phyloP scores from a whole-genome alignment of 768 basidiomycete species.

The Kwoniella mangroviensis region DNA sequence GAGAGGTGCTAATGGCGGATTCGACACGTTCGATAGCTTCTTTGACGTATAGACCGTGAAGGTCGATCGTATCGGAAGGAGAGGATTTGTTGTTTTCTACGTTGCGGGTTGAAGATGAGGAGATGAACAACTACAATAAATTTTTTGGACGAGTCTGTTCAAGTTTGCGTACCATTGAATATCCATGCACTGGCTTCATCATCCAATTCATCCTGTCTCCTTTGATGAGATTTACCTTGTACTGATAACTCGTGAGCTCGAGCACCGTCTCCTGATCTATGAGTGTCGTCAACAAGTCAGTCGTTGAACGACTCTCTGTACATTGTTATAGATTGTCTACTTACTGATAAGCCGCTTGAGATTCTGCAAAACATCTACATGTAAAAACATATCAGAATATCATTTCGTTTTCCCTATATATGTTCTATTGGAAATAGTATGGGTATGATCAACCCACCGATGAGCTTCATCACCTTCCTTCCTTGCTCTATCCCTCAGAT shows the following conservation, averaged over 20 bases:
- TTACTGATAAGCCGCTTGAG: slow-evolving; percentile 72
- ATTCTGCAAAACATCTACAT: slow-evolving; percentile 59
- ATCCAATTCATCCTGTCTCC: slow-evolving; percentile 77
- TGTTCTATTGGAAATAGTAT: slow-evolving; percentile 41
- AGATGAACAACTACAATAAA: slow-evolving; percentile 1
- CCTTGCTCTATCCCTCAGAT: slow-evolving; percentile 75
- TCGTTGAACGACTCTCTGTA: background rate
- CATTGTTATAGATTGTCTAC: slow-evolving; percentile 10
- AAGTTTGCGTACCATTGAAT: slow-evolving; percentile 66
- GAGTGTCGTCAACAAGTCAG: slow-evolving; percentile 9
- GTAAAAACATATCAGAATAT: no score
- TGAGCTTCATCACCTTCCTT: slow-evolving; percentile 69
- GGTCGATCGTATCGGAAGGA: slow-evolving; percentile 74
- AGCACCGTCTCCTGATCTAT: slow-evolving; percentile 68
- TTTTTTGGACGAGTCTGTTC: no score
- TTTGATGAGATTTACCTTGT: slow-evolving; percentile 77
- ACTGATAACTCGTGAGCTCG: slow-evolving; percentile 79
- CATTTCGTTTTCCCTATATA: slow-evolving; percentile 16
- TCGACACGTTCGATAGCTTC: slow-evolving; percentile 82
- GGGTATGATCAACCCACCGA: slow-evolving; percentile 28
- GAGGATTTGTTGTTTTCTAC: slow-evolving; percentile 68
- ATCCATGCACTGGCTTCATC: slow-evolving; percentile 86
- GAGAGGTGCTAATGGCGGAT: slow-evolving; percentile 70
- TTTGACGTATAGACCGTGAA: slow-evolving; percentile 92
- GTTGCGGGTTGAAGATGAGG: background rate